Percentiles rank a stretch among this genome's conserved stretches.
Conservation (phyloP, 2,329 filamentous ascomycete genomes). For the Lachnellula occidentalis region DNA sequence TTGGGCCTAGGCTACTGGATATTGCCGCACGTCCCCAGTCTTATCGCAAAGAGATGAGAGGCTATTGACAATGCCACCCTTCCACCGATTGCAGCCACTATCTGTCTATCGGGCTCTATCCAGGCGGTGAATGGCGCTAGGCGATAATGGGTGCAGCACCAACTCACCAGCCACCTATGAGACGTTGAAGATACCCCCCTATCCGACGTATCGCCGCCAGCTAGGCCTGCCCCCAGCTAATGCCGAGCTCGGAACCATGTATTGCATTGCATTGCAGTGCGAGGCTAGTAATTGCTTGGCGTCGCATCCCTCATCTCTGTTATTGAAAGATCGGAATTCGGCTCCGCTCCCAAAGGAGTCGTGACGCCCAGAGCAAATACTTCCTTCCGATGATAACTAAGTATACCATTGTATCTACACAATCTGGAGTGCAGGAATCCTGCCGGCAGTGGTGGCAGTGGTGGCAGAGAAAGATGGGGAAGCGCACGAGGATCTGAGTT, state of each 20-base stretch:
- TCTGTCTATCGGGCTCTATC: not conserved
- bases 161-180: no score
- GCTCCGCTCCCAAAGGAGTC: not conserved
- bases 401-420: no score
- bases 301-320: no score
- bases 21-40: slow-evolving; percentile 6
- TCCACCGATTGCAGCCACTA: not conserved
- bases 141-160: not conserved
- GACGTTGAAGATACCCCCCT: not conserved
- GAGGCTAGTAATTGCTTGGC: not conserved
- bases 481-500: no score
- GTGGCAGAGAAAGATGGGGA: no score
- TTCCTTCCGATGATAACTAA: not conserved
- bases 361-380: not conserved
- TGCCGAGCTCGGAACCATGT: not conserved
- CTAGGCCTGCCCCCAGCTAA: not conserved
- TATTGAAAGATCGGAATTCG: not conserved
- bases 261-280: not conserved
- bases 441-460: no score
- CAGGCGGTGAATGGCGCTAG: not conserved
- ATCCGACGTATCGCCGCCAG: no score
- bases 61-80: slow-evolving; percentile 10
- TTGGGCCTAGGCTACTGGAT: not conserved
- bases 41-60: slow-evolving; percentile 15
- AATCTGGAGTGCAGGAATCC: no score